phyloP scores from a whole-genome alignment of 1,284 basidiomycete species.

The Ganoderma multipileum region DNA sequence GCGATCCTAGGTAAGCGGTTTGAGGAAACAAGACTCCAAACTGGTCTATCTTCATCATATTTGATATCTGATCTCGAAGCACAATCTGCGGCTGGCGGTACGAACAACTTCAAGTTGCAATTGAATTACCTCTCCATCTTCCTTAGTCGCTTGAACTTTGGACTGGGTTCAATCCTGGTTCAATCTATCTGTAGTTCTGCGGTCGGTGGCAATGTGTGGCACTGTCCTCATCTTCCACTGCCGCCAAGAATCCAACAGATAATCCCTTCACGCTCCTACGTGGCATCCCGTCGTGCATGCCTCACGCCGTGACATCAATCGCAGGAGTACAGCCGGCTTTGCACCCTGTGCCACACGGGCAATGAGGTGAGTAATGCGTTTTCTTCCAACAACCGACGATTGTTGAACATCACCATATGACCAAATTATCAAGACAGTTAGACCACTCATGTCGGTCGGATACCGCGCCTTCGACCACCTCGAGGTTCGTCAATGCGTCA shows the following conservation, averaged over 20 bases:
- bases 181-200: conserved; percentile 1
- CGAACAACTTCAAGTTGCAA: neutral
- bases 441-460: neutral
- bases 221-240: conserved; percentile 7
- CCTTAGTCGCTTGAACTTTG: neutral
- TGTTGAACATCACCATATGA: neutral
- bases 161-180: neutral
- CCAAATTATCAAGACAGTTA: neutral
- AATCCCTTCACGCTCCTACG: neutral
- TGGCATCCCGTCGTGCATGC: neutral
- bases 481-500: neutral
- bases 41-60: neutral
- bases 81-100: neutral
- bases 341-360: neutral
- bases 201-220: conserved; percentile 14
- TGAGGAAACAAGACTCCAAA: conserved; percentile 18
- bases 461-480: neutral
- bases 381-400: conserved; percentile 1
- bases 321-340: neutral
- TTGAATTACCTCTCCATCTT: conserved; percentile 3
- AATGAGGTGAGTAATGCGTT: neutral
- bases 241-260: neutral
- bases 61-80: neutral
- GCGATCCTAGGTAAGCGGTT: conserved; percentile 9
- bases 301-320: neutral